Percentiles rank a stretch among this genome's conserved stretches.
These are phyloP conservation scores for Trichocladium antarcticum DNA, from an alignment of 495 filamentous ascomycete genomes.

Conservation along the genomic window DNA sequence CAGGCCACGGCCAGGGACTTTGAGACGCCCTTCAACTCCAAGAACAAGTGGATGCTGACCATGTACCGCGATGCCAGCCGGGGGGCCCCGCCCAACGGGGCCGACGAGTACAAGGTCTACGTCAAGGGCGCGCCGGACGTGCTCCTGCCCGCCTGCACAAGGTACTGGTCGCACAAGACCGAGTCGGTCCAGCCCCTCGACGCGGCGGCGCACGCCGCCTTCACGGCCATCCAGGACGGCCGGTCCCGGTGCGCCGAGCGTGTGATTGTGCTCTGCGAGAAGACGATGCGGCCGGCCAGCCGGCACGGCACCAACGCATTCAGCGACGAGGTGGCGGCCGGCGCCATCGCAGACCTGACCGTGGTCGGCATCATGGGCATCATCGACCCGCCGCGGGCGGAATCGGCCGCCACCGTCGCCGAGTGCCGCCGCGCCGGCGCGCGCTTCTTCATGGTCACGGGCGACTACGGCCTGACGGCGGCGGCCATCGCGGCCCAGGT, in stretches of 20 bases:
- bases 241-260: background rate
- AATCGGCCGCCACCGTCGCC: conserved; percentile 42
- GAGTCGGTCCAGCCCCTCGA: conserved; percentile 31
- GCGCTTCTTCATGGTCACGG: conserved; percentile 54
- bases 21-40: conserved; percentile 53
- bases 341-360: conserved; percentile 12
- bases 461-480: conserved; percentile 53
- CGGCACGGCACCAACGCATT: background rate
- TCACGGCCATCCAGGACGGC: conserved; percentile 40
- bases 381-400: conserved; percentile 62
- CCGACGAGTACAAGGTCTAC: conserved; percentile 28
- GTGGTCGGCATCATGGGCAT: conserved; percentile 61
- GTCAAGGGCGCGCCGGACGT: conserved; percentile 48
- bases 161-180: conserved; percentile 5
- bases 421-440: conserved; percentile 46
- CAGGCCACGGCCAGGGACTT: conserved; percentile 15
- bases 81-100: conserved; percentile 13
- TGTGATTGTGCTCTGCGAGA: background rate
- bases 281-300: background rate
- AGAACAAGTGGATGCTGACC: conserved; percentile 47
- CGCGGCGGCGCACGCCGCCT: conserved; percentile 57
- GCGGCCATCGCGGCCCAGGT: conserved; percentile 49
- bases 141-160: conserved; percentile 20
- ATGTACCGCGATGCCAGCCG: conserved; percentile 26
- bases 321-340: background rate